Evolutionary conservation across 345 rosid genomes (phyloP), one percentile per base, ranked within the genome.

Genomic region (Euclidium syriacum): DNA sequence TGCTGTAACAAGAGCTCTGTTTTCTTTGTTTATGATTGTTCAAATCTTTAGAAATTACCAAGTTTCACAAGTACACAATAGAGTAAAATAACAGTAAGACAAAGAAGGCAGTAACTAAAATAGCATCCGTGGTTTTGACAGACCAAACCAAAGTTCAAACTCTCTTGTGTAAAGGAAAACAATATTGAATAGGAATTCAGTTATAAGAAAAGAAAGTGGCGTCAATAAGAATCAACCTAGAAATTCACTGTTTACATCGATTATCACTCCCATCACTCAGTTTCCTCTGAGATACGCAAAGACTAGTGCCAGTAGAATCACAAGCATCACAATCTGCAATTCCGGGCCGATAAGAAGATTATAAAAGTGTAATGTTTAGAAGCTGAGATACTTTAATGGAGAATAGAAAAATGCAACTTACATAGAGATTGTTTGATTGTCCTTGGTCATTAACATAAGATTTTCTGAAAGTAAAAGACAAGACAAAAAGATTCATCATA

Each of bases 301-400:
- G 50, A 81, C 22, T 36, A 85, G 72, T 22, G 88, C 81, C 77
- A 82, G 23, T 24, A 78, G 12, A 22, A 80, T 48, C 58, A 82
- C 51, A 20, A 78, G 33, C 12, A 82, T 34, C 25, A 64, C 29
- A 32, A 71, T 57, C 95, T 86, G 81, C 67, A 77, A 39, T 64
- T 68, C 49, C 34, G 0, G 19, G 49, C 40, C 52, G n/a, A n/a
- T n/a, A n/a, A n/a, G n/a, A n/a, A n/a, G n/a, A n/a, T n/a, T n/a
- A n/a, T n/a, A n/a, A n/a, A n/a, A n/a, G n/a, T n/a, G n/a, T n/a
- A n/a, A n/a, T n/a, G n/a, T n/a, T n/a, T n/a, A n/a, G n/a, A n/a
- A n/a, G n/a, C n/a, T n/a, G 4, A 40, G 1, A 42, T 15, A 18
- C 19, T 34, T 66, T 10, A 7, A 15, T 48, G 19, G 3, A 14